Conservation (phyloP, 495 filamentous ascomycete species). For the Neurospora pannonica region DNA sequence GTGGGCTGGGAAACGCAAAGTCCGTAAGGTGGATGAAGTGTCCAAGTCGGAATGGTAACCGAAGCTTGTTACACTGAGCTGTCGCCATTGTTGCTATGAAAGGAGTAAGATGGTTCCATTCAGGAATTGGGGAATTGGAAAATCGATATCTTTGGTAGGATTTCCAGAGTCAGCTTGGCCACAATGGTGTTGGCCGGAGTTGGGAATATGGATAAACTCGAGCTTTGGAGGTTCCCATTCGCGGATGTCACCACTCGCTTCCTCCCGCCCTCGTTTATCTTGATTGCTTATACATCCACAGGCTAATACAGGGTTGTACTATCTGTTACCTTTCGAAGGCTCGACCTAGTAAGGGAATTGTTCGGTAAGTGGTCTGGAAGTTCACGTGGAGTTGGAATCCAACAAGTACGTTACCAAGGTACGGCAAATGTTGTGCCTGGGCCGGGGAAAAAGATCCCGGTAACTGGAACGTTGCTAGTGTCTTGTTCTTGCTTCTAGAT, state of each 20-base stretch:
- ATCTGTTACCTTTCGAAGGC: neutral
- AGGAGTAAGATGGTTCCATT: neutral
- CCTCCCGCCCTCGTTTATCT: neutral
- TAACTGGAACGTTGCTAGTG: neutral
- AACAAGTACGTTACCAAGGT: neutral
- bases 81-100: neutral
- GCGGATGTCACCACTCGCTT: neutral
- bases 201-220: neutral
- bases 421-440: neutral
- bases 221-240: neutral
- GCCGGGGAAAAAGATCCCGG: neutral
- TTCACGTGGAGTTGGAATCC: neutral
- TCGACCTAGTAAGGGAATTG: neutral
- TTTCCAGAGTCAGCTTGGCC: neutral
- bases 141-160: neutral
- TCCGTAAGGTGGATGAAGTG: neutral
- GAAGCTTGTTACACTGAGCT: neutral
- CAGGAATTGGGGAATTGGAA: neutral
- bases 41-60: neutral
- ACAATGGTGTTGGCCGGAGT: neutral
- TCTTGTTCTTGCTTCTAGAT: neutral
- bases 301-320: neutral
- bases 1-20: neutral
- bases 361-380: neutral
- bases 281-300: neutral